Conservation (phyloP, 2,329 filamentous ascomycete species). For the Epichloe amarillans region DNA sequence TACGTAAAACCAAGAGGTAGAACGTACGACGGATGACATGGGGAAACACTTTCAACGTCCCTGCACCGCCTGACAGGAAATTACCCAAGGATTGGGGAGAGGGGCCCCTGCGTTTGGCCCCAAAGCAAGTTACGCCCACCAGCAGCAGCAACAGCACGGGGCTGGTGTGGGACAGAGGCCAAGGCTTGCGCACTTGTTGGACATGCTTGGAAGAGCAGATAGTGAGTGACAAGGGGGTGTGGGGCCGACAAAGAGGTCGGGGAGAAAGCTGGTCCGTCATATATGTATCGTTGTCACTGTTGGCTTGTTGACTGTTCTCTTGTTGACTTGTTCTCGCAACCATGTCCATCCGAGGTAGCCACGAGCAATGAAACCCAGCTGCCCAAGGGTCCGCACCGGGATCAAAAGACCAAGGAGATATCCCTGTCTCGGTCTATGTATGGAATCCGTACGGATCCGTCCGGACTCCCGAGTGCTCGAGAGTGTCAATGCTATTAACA, state of each 20-base stretch:
- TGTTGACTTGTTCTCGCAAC: neutral
- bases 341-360: neutral
- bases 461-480: too few species aligned
- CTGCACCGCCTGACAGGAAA: slow-evolving; percentile 3
- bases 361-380: neutral
- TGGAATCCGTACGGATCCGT: too few species aligned
- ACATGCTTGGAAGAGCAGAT: neutral
- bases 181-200: neutral
- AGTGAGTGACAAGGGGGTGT: slow-evolving; percentile 1
- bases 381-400: neutral
- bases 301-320: neutral
- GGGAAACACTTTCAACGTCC: too few species aligned
- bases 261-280: slow-evolving; percentile 4
- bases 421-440: too few species aligned
- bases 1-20: neutral
- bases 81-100: slow-evolving; percentile 3
- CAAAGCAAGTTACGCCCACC: too few species aligned
- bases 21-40: too few species aligned
- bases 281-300: neutral
- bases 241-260: neutral
- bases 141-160: neutral
- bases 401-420: neutral
- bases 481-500: neutral
- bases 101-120: too few species aligned
- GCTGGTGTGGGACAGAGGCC: slow-evolving; percentile 7